Conservation (phyloP, 495 filamentous ascomycete genomes). For the Hypoxylon crocopeplum region DNA sequence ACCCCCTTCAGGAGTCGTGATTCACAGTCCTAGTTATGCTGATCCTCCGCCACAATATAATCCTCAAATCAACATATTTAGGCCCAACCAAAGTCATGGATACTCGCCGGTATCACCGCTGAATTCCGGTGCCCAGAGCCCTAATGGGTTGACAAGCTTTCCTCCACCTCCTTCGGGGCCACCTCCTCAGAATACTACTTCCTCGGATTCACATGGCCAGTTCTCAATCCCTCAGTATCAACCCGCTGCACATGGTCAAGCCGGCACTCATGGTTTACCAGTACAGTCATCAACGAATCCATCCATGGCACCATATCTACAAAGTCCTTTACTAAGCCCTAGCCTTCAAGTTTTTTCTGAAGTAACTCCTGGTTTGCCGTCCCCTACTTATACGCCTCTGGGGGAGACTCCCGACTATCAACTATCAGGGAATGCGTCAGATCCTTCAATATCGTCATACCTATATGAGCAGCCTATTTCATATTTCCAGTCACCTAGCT, state of each 20-base stretch:
- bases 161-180: conserved; percentile 25
- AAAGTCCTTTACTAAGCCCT: background rate
- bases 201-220: background rate
- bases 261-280: background rate
- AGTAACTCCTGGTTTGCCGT: background rate
- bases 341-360: background rate
- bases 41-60: background rate
- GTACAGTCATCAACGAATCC: background rate
- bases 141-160: conserved; percentile 1
- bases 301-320: background rate
- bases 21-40: background rate
- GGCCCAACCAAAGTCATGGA: background rate
- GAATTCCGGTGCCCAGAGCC: background rate
- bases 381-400: background rate
- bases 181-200: conserved; percentile 10
- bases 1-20: conserved; percentile 2
- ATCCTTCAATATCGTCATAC: background rate
- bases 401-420: background rate
- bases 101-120: background rate
- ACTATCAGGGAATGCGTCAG: background rate
- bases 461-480: background rate
- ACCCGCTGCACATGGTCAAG: background rate
- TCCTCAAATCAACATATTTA: background rate
- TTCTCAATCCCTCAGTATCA: conserved; percentile 2
- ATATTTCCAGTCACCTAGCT: background rate